These are phyloP conservation scores for Tulasnella sp. DNA, from an alignment of 768 basidiomycete species.

Conservation along the genomic window DNA sequence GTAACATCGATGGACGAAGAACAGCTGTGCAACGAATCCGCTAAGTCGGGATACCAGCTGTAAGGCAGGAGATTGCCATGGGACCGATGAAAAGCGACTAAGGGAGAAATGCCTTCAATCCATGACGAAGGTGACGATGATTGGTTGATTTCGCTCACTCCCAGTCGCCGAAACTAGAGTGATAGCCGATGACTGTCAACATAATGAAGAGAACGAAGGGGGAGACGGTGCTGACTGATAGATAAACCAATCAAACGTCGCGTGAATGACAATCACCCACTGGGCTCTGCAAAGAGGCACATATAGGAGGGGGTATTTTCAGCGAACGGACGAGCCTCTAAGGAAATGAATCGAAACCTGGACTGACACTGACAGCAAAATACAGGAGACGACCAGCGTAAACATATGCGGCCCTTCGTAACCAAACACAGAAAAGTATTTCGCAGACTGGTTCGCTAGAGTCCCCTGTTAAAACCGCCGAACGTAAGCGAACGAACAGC, in stretches of 20 bases:
- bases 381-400: neutral
- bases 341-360: neutral
- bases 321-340: neutral
- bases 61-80: neutral
- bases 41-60: neutral
- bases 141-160: neutral
- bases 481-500: neutral
- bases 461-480: neutral
- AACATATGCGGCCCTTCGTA: neutral
- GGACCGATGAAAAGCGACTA: neutral
- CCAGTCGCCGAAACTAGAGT: constrained; percentile 5
- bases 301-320: neutral
- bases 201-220: neutral
- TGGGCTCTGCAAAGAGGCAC: neutral
- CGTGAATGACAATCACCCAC: neutral
- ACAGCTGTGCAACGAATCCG: neutral
- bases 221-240: neutral
- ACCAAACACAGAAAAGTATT: neutral
- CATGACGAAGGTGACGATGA: neutral
- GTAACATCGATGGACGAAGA: constrained; percentile 12
- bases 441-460: neutral
- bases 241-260: neutral
- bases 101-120: neutral
- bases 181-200: neutral
- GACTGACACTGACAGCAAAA: neutral